Conservation (phyloP, 257 asterid genomes). For the Lycium barbarum region DNA sequence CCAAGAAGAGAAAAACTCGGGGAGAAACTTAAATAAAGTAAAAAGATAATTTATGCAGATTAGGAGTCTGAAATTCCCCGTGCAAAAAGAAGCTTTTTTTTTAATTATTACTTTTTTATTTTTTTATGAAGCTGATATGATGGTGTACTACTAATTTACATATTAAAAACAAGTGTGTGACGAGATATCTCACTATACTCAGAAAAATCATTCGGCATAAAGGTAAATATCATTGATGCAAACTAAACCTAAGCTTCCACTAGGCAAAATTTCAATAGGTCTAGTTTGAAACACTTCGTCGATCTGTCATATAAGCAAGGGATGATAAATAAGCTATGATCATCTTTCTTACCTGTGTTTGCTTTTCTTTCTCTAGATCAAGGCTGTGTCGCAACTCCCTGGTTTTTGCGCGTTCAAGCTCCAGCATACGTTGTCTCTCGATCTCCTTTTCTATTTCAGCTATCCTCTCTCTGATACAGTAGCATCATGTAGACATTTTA, state of each 20-base stretch:
- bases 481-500: constrained; percentile 29
- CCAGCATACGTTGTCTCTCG: constrained; percentile 84
- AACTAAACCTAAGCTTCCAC: background rate
- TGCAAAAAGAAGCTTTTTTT: background rate
- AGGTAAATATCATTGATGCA: constrained; percentile 12
- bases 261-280: background rate
- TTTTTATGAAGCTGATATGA: constrained; percentile 15
- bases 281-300: background rate
- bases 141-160: constrained; percentile 20
- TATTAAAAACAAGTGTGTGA: background rate
- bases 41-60: background rate
- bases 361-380: constrained; percentile 97
- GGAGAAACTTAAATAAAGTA: constrained; percentile 5
- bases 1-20: background rate
- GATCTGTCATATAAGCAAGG: background rate
- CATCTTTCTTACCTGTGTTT: constrained; percentile 71
- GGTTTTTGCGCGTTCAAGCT: constrained; percentile 88
- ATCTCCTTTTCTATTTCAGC: constrained; percentile 88
- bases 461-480: constrained; percentile 67
- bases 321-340: background rate
- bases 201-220: background rate
- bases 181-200: background rate
- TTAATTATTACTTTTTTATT: background rate
- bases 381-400: constrained; percentile 89
- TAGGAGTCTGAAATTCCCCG: background rate